These are phyloP conservation scores for Phytopythium chamaehyphon DNA, from an alignment of 352 stramenopile genomes.

Conservation along the genomic window DNA sequence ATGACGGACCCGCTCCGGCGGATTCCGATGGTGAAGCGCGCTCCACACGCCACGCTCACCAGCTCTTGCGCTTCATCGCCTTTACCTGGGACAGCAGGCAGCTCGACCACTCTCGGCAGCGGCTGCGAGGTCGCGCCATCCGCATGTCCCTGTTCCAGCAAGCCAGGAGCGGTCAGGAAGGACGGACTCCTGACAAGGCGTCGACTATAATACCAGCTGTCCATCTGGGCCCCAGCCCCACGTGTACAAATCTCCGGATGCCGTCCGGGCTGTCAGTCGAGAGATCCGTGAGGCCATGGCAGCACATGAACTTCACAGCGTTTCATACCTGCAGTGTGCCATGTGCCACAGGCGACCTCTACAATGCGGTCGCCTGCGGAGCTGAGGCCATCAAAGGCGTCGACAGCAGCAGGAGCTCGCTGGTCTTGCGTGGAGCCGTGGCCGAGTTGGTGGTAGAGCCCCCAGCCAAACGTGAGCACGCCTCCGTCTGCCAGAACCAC, in stretches of 20 bases:
- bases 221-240: constrained; percentile 74
- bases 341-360: constrained; percentile 61
- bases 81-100: constrained; percentile 15
- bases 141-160: constrained; percentile 11
- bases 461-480: constrained; percentile 72
- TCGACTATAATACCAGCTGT: constrained; percentile 37
- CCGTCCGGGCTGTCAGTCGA: constrained; percentile 28
- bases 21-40: constrained; percentile 44
- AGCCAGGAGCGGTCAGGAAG: too few relatives aligned
- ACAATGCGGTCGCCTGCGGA: constrained; percentile 21
- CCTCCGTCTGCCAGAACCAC: constrained; percentile 27
- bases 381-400: constrained; percentile 49
- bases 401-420: constrained; percentile 19
- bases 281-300: background rate
- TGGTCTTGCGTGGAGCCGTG: constrained; percentile 43
- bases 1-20: constrained; percentile 39
- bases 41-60: constrained; percentile 38
- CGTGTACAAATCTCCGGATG: constrained; percentile 65
- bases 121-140: constrained; percentile 18
- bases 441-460: constrained; percentile 75
- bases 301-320: background rate
- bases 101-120: constrained; percentile 45
- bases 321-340: constrained; percentile 55
- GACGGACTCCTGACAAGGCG: too few relatives aligned
- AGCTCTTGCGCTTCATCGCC: constrained; percentile 24